A percentile compares a stretch with the other conserved stretches of the same genome.
phyloP scores from a whole-genome alignment of 2,329 filamentous ascomycete genomes.

The Daldinia sp. region DNA sequence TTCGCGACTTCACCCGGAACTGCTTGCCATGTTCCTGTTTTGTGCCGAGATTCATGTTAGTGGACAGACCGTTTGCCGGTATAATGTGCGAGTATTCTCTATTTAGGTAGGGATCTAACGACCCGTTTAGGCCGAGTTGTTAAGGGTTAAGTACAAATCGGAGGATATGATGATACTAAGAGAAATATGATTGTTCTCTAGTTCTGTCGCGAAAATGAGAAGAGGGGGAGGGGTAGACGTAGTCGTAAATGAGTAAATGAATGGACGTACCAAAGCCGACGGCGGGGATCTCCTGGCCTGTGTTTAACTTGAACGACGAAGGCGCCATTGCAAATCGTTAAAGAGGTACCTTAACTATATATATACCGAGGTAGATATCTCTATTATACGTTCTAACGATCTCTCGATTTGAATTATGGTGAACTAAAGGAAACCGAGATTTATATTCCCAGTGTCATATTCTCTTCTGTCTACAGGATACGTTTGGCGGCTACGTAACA shows the following conservation, averaged over 20 bases:
- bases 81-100: not conserved
- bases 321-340: conserved; percentile 62
- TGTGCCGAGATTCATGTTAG: not conserved
- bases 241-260: not conserved
- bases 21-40: conserved; percentile 70
- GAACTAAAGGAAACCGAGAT: not conserved
- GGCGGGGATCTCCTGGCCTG: conserved; percentile 68
- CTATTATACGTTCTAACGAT: not conserved
- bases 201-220: not conserved
- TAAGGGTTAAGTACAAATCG: not conserved
- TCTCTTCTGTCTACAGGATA: not conserved
- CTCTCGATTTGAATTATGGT: not conserved
- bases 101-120: not conserved
- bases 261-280: conserved; percentile 64
- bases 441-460: conserved; percentile 3
- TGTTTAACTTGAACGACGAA: conserved; percentile 70
- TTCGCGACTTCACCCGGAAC: conserved; percentile 64
- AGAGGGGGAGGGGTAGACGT: conserved; percentile 6
- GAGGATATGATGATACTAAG: too few relatives aligned
- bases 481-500: conserved; percentile 15
- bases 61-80: conserved; percentile 2
- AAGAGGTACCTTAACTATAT: too few relatives aligned
- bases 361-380: not conserved
- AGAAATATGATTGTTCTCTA: not conserved
- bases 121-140: too few relatives aligned